phyloP scores from a whole-genome alignment of 2,329 filamentous ascomycete genomes.

The Colletotrichum caudatum region DNA sequence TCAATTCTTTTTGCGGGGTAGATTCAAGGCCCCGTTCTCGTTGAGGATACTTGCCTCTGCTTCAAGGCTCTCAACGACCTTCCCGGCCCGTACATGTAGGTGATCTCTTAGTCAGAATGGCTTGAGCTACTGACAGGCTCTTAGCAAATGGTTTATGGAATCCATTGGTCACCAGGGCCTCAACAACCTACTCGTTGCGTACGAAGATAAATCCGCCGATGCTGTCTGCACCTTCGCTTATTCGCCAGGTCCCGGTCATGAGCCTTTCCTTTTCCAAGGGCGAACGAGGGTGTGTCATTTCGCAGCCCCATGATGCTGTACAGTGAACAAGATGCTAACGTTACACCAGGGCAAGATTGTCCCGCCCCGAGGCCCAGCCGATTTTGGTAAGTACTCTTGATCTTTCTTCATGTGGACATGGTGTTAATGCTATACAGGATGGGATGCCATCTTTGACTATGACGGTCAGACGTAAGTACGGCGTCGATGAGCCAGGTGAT shows the following conservation, averaged over 20 bases:
- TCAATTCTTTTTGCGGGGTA: conserved; percentile 51
- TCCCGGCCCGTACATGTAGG: conserved; percentile 95
- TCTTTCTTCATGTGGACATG: conserved; percentile 27
- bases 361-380: conserved; percentile 79
- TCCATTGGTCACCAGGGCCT: conserved; percentile 85
- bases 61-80: conserved; percentile 92
- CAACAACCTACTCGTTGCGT: conserved; percentile 89
- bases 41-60: conserved; percentile 95
- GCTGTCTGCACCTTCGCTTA: conserved; percentile 98
- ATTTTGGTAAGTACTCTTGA: conserved; percentile 76
- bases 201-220: conserved; percentile 90
- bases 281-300: conserved; percentile 76
- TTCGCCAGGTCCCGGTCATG: conserved; percentile 83
- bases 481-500: not conserved
- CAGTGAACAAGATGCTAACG: conserved; percentile 1
- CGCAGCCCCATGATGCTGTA: not conserved
- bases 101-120: conserved; percentile 34
- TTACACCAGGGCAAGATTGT: conserved; percentile 79
- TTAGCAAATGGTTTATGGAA: conserved; percentile 93
- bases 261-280: conserved; percentile 92
- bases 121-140: not conserved
- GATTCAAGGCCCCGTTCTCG: conserved; percentile 88
- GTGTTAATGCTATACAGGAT: conserved; percentile 67
- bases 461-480: conserved; percentile 79
- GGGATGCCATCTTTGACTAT: conserved; percentile 97